phyloP scores from a whole-genome alignment of 371 early-diverging fungal genomes.

The Apophysomyces ossiformis region DNA sequence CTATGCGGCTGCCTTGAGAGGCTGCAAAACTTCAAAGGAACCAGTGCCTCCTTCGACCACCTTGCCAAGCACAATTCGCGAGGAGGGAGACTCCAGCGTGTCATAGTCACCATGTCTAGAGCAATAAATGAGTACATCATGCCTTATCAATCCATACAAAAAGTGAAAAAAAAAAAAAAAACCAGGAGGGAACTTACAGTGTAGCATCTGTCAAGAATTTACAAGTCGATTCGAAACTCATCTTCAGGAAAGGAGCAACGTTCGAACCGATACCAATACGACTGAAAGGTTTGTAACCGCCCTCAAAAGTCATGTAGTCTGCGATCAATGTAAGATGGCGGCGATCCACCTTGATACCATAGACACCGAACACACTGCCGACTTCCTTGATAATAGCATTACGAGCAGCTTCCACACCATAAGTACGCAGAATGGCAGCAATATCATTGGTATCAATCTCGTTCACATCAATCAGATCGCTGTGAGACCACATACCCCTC shows the following conservation, averaged over 20 bases:
- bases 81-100: conserved; percentile 85
- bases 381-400: conserved; percentile 96
- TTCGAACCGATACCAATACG: conserved; percentile 92
- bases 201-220: conserved; percentile 93
- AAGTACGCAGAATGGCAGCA: conserved; percentile 87
- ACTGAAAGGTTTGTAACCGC: conserved; percentile 97
- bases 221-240: conserved; percentile 97
- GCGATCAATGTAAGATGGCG: conserved; percentile 98
- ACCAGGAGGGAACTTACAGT: conserved; percentile 53
- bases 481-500: conserved; percentile 86
- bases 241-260: conserved; percentile 94
- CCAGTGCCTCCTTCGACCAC: conserved; percentile 96
- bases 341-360: conserved; percentile 96
- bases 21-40: conserved; percentile 86
- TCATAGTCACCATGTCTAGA: conserved; percentile 85
- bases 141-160: background rate
- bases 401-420: conserved; percentile 99
- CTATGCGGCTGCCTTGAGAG: conserved; percentile 28
- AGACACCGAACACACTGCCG: conserved; percentile 95
- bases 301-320: conserved; percentile 99
- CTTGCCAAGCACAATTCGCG: conserved; percentile 94
- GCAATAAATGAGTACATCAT: too few relatives aligned
- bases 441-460: conserved; percentile 97
- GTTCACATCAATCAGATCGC: conserved; percentile 82
- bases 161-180: background rate